phyloP scores from a whole-genome alignment of 306 rosid species.

The Glycyrrhiza uralensis region DNA sequence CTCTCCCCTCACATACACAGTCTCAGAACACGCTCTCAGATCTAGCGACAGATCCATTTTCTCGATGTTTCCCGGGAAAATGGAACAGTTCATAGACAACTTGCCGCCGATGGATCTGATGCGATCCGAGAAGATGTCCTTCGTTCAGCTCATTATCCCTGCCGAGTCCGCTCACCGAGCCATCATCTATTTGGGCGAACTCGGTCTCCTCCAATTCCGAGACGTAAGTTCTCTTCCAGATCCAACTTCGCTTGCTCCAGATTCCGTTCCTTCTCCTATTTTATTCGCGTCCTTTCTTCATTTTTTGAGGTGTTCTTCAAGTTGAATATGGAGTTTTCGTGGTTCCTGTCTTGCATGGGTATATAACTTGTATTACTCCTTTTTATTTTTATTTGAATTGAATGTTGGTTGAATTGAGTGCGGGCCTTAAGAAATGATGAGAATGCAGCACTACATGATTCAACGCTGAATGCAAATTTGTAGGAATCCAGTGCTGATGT shows the following conservation, averaged over 20 bases:
- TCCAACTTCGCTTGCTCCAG: constrained; percentile 17
- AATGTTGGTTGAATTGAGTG: constrained; percentile 20
- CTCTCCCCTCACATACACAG: background rate
- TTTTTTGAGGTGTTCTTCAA: background rate
- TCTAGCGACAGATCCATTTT: constrained; percentile 38
- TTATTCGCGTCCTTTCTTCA: constrained; percentile 12
- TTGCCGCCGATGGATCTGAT: constrained; percentile 92
- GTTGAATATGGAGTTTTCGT: constrained; percentile 8
- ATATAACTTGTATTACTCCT: background rate
- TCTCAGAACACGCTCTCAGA: constrained; percentile 43
- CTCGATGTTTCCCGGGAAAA: constrained; percentile 55
- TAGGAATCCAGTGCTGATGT: constrained; percentile 3
- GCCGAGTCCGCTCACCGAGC: constrained; percentile 95
- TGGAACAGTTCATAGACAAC: constrained; percentile 72
- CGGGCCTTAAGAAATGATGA: background rate
- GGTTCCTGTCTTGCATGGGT: background rate
- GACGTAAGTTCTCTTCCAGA: constrained; percentile 62
- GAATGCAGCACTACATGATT: constrained; percentile 13
- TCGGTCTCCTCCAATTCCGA: constrained; percentile 90
- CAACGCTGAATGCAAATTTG: constrained; percentile 7
- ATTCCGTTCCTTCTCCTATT: background rate
- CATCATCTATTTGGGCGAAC: constrained; percentile 87
- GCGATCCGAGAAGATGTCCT: constrained; percentile 99
- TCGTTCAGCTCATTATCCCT: constrained; percentile 94
- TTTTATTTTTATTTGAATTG: background rate